Base-by-base conservation (phyloP, 306 rosid genomes). In the Corylus avellana region DNA sequence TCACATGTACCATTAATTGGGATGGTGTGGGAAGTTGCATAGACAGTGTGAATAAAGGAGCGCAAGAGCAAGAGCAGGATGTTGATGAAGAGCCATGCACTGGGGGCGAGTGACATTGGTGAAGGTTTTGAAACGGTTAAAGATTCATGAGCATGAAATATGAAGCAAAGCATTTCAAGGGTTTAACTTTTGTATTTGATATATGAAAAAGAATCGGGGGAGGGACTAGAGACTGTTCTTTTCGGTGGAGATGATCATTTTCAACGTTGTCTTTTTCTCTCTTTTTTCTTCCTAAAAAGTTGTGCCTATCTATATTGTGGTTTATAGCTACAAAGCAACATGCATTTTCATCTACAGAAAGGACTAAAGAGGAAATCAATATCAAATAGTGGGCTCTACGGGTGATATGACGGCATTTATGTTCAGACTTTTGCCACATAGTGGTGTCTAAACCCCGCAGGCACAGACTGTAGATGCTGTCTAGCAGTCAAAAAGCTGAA, bases 171-270 rank as follows among this genome's bases (percentile, higher is more conserved):
- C 12, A 20, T n/a, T 62, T 25, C 47, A 39, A 50, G 62, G 44
- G 48, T 51, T 50, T 4, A 14, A 29, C 75, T 27, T 42, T n/a
- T 39, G 16, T 44, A 8, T 46, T 55, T 12, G 51, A 73, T 73
- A 6, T 62, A 4, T 47, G 78, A 16, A 18, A 61, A 27, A 59
- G 37, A 20, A 25, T 5, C 0, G 7, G 46, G 53, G 17, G 22
- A 22, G 63, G 72, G 50, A 17, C 14, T 57, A 62, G 51, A 57
- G 70, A 55, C 14, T 22, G 77, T 46, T 64, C 46, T 75, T 83
- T 86, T 85, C 83, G 83, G 87, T 78, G 89, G 85, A 77, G 73
- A 73, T 62, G 76, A 80, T 62, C 42, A 50, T 63, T 82, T 83
- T 81, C 85, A 77, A 82, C 71, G 49, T 39, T 17, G 51, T 42